Evolutionary conservation across 164 flowering plant species (phyloP).

Genomic region (Nelumbo lutea): DNA sequence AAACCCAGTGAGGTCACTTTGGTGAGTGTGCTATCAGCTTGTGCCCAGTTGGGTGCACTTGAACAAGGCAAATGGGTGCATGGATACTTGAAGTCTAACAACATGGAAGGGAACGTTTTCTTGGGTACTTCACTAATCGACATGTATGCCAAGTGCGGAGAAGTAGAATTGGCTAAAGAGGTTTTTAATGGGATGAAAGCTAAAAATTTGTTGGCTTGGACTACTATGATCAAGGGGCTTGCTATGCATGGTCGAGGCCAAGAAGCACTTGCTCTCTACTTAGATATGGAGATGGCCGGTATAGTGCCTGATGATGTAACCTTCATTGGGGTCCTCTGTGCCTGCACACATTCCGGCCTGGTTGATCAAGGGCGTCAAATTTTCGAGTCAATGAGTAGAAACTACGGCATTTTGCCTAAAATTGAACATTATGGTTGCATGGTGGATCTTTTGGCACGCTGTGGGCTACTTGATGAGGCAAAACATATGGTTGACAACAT

Average conservation of each 20-base stretch:
- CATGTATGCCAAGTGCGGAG: constrained; percentile 38
- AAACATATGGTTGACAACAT: constrained; percentile 18
- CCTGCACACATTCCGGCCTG: constrained; percentile 30
- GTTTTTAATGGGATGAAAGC: constrained; percentile 29
- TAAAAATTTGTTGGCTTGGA: constrained; percentile 31
- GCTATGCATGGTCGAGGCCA: constrained; percentile 33
- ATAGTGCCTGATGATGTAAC: constrained; percentile 24
- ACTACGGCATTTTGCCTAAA: constrained; percentile 21
- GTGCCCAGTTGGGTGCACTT: constrained; percentile 25
- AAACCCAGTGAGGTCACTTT: constrained; percentile 24
- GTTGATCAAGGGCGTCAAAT: constrained; percentile 23
- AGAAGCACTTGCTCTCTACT: constrained; percentile 22
- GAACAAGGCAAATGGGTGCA: constrained; percentile 36
- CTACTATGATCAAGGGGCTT: constrained; percentile 30
- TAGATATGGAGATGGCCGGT: constrained; percentile 21
- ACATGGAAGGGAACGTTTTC: constrained; percentile 19
- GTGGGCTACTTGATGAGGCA: constrained; percentile 32
- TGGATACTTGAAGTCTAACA: constrained; percentile 23
- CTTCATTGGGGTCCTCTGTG: constrained; percentile 30
- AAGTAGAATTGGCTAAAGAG: constrained; percentile 25
- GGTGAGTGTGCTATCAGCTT: constrained; percentile 27
- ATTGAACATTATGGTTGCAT: constrained; percentile 46
- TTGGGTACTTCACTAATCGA: constrained; percentile 32
- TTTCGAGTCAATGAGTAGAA: constrained; percentile 24
- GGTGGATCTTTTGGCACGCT: constrained; percentile 40